Conservation (phyloP, 495 filamentous ascomycete species). For the Astrothelium macrocarpum region DNA sequence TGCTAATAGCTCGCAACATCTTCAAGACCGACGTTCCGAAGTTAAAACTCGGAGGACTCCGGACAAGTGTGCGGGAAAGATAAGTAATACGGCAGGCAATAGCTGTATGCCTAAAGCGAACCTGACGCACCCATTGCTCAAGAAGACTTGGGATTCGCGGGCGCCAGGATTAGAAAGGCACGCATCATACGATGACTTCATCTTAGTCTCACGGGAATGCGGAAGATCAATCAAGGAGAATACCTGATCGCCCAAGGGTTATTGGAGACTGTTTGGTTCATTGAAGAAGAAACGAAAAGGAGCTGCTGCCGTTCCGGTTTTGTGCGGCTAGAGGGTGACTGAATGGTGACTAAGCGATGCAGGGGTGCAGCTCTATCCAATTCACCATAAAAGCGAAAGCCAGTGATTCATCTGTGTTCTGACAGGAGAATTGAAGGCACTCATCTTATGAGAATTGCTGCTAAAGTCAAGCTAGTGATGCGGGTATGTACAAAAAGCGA, state of each 20-base stretch:
- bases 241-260: slow-evolving; percentile 1
- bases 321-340: background rate
- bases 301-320: background rate
- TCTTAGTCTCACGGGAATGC: slow-evolving; percentile 6
- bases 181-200: background rate
- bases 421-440: too few relatives aligned
- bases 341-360: background rate
- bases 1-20: too few relatives aligned
- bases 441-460: too few relatives aligned
- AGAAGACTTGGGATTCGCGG: background rate
- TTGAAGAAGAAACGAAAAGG: background rate
- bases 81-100: background rate
- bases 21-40: too few relatives aligned
- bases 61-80: too few relatives aligned
- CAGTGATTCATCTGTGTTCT: too few relatives aligned
- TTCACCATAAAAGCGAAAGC: too few relatives aligned
- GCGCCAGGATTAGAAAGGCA: slow-evolving; percentile 5
- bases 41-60: too few relatives aligned
- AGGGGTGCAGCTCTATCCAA: too few relatives aligned
- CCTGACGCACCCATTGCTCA: background rate
- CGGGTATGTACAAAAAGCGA: background rate
- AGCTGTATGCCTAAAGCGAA: slow-evolving; percentile 3
- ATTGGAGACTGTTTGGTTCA: background rate
- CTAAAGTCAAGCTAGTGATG: background rate
- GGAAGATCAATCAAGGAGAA: background rate